A percentile compares a stretch with the other conserved stretches of the same genome.
These are phyloP conservation scores for Candolleomyces eurysporus DNA, from an alignment of 768 basidiomycete species.

Conservation along the genomic window DNA sequence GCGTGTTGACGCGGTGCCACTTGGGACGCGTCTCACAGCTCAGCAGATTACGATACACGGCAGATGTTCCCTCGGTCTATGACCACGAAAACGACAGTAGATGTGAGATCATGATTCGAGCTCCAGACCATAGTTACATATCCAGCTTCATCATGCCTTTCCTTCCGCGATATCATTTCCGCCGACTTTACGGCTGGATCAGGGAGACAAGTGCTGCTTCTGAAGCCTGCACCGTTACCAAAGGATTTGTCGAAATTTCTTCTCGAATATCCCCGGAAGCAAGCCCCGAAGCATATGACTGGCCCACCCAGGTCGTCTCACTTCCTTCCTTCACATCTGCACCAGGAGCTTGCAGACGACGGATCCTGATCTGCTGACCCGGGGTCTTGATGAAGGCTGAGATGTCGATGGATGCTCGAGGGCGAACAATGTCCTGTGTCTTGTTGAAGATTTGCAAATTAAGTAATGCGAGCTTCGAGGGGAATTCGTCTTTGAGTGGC, in stretches of 20 bases:
- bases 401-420: constrained; percentile 44
- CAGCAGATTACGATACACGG: too few relatives aligned
- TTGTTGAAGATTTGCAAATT: constrained; percentile 53
- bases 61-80: too few relatives aligned
- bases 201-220: constrained; percentile 28
- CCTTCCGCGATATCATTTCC: too few relatives aligned
- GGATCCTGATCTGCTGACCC: constrained; percentile 31
- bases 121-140: too few relatives aligned
- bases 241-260: constrained; percentile 31
- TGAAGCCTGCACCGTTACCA: constrained; percentile 24
- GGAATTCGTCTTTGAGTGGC: constrained; percentile 28
- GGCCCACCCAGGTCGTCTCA: constrained; percentile 50
- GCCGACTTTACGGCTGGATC: too few relatives aligned
- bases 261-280: constrained; percentile 36
- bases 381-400: constrained; percentile 34
- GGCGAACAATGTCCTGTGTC: constrained; percentile 38
- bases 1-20: too few relatives aligned
- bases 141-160: too few relatives aligned
- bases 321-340: constrained; percentile 44
- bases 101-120: too few relatives aligned
- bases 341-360: constrained; percentile 45
- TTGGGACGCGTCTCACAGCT: too few relatives aligned
- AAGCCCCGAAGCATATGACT: constrained; percentile 42
- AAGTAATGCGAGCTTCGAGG: constrained; percentile 45
- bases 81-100: too few relatives aligned